These are phyloP conservation scores for Cyberlindnera saturnus DNA, from an alignment of 805 yeast species.

Conservation along the genomic window DNA sequence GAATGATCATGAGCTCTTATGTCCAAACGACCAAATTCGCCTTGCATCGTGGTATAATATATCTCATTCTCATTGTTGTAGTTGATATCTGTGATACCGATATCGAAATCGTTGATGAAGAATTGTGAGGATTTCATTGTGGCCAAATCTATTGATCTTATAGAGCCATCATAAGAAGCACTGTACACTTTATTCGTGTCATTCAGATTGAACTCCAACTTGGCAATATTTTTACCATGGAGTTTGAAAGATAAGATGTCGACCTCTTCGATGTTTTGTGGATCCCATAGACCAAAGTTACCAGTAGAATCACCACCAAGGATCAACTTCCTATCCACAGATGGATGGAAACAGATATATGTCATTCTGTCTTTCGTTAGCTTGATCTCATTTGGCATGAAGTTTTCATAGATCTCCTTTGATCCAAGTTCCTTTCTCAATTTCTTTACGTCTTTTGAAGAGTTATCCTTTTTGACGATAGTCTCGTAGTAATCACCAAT, in stretches of 20 bases:
- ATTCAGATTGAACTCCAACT: slow-evolving; percentile 46
- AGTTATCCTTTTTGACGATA: slow-evolving; percentile 32
- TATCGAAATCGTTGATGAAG: slow-evolving; percentile 47
- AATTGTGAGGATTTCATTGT: slow-evolving; percentile 55
- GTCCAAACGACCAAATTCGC: slow-evolving; percentile 75
- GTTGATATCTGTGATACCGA: slow-evolving; percentile 73
- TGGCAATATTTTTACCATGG: slow-evolving; percentile 71
- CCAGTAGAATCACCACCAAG: slow-evolving; percentile 91
- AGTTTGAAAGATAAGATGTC: slow-evolving; percentile 61
- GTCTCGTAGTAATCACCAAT: slow-evolving; percentile 68
- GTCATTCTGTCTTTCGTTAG: slow-evolving; percentile 68
- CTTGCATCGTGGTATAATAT: slow-evolving; percentile 72
- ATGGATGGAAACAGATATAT: slow-evolving; percentile 72
- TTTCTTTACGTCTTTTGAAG: slow-evolving; percentile 35
- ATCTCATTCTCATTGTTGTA: slow-evolving; percentile 51
- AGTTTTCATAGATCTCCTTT: slow-evolving; percentile 45
- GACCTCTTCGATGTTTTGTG: slow-evolving; percentile 36
- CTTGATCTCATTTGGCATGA: slow-evolving; percentile 66
- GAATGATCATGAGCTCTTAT: slow-evolving; percentile 41
- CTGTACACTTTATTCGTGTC: slow-evolving; percentile 55
- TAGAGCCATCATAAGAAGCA: slow-evolving; percentile 83
- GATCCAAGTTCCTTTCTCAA: slow-evolving; percentile 49
- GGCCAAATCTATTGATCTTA: slow-evolving; percentile 64
- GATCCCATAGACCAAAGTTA: slow-evolving; percentile 83
- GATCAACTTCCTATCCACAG: slow-evolving; percentile 51